Conservation (phyloP, 768 basidiomycete genomes). For the Russula abietina region DNA sequence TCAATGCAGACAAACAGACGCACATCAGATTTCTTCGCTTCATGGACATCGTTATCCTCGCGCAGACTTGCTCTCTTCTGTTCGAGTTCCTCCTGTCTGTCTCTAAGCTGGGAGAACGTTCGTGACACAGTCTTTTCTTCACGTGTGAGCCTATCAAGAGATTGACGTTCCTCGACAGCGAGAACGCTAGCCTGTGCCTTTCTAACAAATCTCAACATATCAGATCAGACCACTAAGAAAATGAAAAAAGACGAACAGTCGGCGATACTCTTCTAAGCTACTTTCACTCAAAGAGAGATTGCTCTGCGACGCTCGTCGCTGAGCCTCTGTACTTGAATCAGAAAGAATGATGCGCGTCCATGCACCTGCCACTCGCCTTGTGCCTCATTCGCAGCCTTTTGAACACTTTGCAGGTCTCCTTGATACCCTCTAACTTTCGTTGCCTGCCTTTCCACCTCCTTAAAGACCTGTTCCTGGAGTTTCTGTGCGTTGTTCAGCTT, state of each 20-base stretch:
- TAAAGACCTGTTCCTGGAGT: conserved; percentile 55
- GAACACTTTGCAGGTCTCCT: conserved; percentile 61
- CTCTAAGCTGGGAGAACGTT: conserved; percentile 55
- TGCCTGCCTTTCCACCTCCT: conserved; percentile 49
- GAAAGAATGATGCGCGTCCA: background rate
- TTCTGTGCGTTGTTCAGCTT: conserved; percentile 68
- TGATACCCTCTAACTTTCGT: conserved; percentile 50
- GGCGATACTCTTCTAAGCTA: conserved; percentile 81
- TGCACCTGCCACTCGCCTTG: conserved; percentile 48
- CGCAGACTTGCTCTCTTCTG: conserved; percentile 50
- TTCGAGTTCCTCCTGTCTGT: conserved; percentile 61
- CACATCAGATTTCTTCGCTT: conserved; percentile 55
- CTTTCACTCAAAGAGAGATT: conserved; percentile 78
- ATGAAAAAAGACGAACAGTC: conserved; percentile 43
- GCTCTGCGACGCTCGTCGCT: conserved; percentile 61
- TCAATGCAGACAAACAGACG: conserved; percentile 17
- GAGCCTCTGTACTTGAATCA: conserved; percentile 50
- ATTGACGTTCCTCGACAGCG: conserved; percentile 83
- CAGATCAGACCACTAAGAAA: conserved; percentile 12
- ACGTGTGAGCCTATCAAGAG: conserved; percentile 70
- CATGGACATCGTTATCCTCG: conserved; percentile 48
- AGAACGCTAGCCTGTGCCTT: conserved; percentile 74
- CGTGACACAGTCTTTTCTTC: conserved; percentile 74
- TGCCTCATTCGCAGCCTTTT: conserved; percentile 66
- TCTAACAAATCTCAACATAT: conserved; percentile 36